Percentiles rank a stretch among this genome's conserved stretches.
Evolutionary conservation across 192 early-diverging fungal species (phyloP).

Genomic region (Backusella sp.): DNA sequence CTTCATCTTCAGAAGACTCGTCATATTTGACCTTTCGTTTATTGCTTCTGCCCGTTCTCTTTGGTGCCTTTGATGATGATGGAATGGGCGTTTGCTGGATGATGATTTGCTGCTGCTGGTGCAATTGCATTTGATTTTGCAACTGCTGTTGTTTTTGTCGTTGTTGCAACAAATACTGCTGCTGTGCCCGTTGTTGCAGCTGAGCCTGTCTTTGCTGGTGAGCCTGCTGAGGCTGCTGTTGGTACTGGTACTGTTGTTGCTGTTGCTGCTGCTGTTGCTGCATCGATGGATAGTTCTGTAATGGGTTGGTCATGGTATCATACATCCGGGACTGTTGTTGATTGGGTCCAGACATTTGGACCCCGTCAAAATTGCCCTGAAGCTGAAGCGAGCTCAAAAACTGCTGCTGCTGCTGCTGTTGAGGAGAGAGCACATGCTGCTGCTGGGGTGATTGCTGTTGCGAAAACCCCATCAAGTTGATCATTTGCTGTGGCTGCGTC

Average conservation of each 20-base stretch:
- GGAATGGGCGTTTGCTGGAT: background rate
- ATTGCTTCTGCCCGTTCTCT: background rate
- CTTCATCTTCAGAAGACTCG: slow-evolving; percentile 20
- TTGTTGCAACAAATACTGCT: background rate
- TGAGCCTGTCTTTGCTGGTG: background rate
- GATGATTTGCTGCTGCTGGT: background rate
- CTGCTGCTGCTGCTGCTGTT: background rate
- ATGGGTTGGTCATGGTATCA: slow-evolving; percentile 2
- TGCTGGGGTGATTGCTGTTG: background rate
- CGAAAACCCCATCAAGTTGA: background rate
- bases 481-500: background rate
- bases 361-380: slow-evolving; percentile 22
- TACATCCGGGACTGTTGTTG: slow-evolving; percentile 11
- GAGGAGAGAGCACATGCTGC: background rate
- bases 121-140: background rate
- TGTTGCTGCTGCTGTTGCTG: background rate
- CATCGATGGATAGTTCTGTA: slow-evolving; percentile 10
- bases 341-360: slow-evolving; percentile 19
- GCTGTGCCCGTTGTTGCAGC: background rate
- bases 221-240: background rate
- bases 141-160: background rate
- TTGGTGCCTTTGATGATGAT: background rate
- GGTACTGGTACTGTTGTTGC: background rate
- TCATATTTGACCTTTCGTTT: slow-evolving; percentile 13
- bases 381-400: background rate